Base-by-base conservation (phyloP, 1,284 basidiomycete species). In the Cutaneotrichosporon curvatum region DNA sequence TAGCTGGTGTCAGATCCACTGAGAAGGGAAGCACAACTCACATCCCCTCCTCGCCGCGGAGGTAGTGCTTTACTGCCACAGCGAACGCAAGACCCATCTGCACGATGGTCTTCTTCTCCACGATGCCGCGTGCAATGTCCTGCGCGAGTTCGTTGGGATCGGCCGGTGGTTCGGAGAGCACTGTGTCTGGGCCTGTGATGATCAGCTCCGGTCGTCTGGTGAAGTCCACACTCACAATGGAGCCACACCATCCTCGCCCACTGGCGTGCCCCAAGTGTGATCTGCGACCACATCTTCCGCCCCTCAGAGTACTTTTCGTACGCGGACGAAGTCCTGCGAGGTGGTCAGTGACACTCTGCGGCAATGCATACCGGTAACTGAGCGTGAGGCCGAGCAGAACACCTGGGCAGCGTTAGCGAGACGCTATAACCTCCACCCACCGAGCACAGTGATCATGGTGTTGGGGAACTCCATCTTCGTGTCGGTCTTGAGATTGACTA, bases 221-320 rank as follows among this genome's bases (percentile, higher is more conserved):
- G 12, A 19, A 8, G 19, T 30, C 21, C 21, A 34, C 10, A 40
- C 63, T 39, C 23, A 63, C 65, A 65, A 38, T 71, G 70, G 8
- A 67, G 59, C 70, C 70, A 71, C 0, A 68, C 60, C 1, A 61
- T 38, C 7, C 70, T 50, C 4, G 63, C 60, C 63, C 66, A 68
- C 8, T 59, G 60, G 19, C 68, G 51, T 1, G 60, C 56, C 8
- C 77, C 77, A 11, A 81, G 68, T 37, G 83, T 77, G 44, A 85
- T 81, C 53, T 80, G 76, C 4, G 81, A 80, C 84, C 84, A 87
- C 20, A 81, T 70, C 38, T 76, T 68, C 37, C 84, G 73, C 4
- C 84, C 84, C 58, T 87, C 84, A 55, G 81, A 81, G 67, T 86
- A 83, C 75, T 82, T 73, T 59, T 84, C 83, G 59, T 84, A 85